These are phyloP conservation scores for Catunica adiposa DNA, from an alignment of 2,329 filamentous ascomycete genomes.

Conservation along the genomic window DNA sequence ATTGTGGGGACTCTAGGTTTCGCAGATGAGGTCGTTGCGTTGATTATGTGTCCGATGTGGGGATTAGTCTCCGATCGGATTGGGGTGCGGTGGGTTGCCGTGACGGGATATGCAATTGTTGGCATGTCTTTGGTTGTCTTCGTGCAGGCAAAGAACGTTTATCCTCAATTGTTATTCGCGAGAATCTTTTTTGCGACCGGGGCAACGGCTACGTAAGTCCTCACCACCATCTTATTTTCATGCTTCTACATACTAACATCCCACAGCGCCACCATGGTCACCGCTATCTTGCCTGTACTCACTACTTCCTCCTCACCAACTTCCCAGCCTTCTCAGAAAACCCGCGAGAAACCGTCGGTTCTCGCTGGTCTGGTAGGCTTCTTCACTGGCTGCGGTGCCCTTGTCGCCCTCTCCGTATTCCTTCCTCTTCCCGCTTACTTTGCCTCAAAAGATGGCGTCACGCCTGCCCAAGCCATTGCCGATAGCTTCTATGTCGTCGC, in stretches of 20 bases:
- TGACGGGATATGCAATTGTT: constrained; percentile 68
- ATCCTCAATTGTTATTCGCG: constrained; percentile 73
- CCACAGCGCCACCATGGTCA: constrained; percentile 75
- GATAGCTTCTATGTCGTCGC: constrained; percentile 82
- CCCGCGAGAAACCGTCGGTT: constrained; percentile 33
- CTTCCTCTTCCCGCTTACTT: constrained; percentile 76
- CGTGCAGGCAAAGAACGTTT: constrained; percentile 73
- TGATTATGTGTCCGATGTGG: constrained; percentile 68
- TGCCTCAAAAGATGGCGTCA: constrained; percentile 50
- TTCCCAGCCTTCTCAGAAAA: not conserved
- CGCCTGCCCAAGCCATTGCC: constrained; percentile 56
- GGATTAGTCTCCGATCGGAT: constrained; percentile 61
- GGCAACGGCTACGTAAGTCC: constrained; percentile 62
- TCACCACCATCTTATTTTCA: not conserved
- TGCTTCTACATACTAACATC: not conserved
- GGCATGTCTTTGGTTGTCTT: constrained; percentile 61
- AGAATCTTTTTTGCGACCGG: constrained; percentile 79
- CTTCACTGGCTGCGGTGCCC: constrained; percentile 80
- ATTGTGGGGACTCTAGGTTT: constrained; percentile 75
- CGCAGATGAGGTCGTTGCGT: constrained; percentile 65
- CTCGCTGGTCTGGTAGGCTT: constrained; percentile 82
- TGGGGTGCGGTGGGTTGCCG: constrained; percentile 55
- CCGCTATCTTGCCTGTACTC: constrained; percentile 67
- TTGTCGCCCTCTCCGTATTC: constrained; percentile 68
- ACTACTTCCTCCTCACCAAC: constrained; percentile 28